These are phyloP conservation scores for Malassezia obtusa DNA, from an alignment of 1,284 basidiomycete species.

Conservation along the genomic window DNA sequence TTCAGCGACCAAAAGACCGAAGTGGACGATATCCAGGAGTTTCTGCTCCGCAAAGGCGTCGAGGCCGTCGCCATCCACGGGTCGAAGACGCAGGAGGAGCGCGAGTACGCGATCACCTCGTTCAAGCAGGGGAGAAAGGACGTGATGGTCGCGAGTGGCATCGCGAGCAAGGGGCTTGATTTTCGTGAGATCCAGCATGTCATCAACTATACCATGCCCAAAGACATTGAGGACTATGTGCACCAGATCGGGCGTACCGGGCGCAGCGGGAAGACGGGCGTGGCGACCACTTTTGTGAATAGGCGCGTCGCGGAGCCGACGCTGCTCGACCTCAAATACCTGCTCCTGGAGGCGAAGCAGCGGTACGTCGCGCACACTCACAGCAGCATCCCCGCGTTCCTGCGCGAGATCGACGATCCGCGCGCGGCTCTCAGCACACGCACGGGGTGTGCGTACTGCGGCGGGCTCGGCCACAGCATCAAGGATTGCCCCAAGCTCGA, in stretches of 20 bases:
- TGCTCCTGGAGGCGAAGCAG: conserved; percentile 93
- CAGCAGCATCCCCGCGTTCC: conserved; percentile 71
- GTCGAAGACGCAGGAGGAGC: conserved; percentile 93
- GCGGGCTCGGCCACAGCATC: conserved; percentile 89
- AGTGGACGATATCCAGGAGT: conserved; percentile 98
- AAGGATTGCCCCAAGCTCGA: conserved; percentile 93
- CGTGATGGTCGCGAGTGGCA: conserved; percentile 96
- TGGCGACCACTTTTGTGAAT: conserved; percentile 99
- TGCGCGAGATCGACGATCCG: conserved; percentile 82
- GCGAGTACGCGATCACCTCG: conserved; percentile 93
- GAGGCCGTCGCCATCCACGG: conserved; percentile 98
- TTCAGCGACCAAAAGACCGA: conserved; percentile 99
- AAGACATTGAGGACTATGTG: conserved; percentile 68
- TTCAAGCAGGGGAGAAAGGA: conserved; percentile 96
- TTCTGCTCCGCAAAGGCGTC: conserved; percentile 86
- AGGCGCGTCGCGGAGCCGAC: conserved; percentile 95
- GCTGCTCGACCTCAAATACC: conserved; percentile 87
- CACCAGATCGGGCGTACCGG: conserved; percentile 98
- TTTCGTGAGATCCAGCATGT: conserved; percentile 97
- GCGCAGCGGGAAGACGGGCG: conserved; percentile 91
- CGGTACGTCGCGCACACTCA: conserved; percentile 52
- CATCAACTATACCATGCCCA: conserved; percentile 97
- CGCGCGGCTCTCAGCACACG: conserved; percentile 58
- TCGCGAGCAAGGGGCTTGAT: conserved; percentile 94
- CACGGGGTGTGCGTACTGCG: conserved; percentile 89